Percentiles rank a stretch among this genome's conserved stretches.
Conservation (phyloP, 257 asterid genomes). For the Capsicum baccatum region DNA sequence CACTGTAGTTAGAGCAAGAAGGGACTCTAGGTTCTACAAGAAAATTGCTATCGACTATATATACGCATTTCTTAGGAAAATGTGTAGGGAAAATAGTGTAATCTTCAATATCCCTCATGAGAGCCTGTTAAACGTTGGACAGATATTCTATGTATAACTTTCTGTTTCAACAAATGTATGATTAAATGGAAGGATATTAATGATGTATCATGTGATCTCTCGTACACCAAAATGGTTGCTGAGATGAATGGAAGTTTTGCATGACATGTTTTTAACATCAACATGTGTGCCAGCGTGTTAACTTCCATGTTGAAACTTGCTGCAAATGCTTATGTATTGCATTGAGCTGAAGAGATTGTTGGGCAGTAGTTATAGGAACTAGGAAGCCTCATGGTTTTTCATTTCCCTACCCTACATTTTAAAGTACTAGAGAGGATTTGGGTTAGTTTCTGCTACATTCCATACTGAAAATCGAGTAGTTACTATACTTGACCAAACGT, state of each 20-base stretch:
- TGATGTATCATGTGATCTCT: background rate
- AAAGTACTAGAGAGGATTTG: too few species aligned
- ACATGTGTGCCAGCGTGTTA: background rate
- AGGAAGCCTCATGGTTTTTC: too few species aligned
- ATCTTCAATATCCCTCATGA: slow-evolving; percentile 95
- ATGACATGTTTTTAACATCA: background rate
- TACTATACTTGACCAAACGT: too few species aligned
- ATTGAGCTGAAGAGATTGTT: too few species aligned
- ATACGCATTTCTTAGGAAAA: slow-evolving; percentile 92
- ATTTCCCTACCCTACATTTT: too few species aligned
- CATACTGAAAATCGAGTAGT: too few species aligned
- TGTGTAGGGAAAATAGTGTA: slow-evolving; percentile 97
- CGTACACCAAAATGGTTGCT: background rate
- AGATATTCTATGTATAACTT: slow-evolving; percentile 75
- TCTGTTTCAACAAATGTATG: slow-evolving; percentile 12
- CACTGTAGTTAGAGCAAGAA: slow-evolving; percentile 79
- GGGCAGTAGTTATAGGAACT: background rate
- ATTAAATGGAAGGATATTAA: background rate
- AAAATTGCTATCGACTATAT: slow-evolving; percentile 83
- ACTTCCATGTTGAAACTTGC: slow-evolving; percentile 15
- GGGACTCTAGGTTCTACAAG: slow-evolving; percentile 75
- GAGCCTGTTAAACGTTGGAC: slow-evolving; percentile 93
- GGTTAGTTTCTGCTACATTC: too few species aligned
- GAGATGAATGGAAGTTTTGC: background rate
- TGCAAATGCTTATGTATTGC: background rate